Conservation (phyloP, 1,139 yeast genomes). For the Hyphopichia wangnamkhiaoensis region DNA sequence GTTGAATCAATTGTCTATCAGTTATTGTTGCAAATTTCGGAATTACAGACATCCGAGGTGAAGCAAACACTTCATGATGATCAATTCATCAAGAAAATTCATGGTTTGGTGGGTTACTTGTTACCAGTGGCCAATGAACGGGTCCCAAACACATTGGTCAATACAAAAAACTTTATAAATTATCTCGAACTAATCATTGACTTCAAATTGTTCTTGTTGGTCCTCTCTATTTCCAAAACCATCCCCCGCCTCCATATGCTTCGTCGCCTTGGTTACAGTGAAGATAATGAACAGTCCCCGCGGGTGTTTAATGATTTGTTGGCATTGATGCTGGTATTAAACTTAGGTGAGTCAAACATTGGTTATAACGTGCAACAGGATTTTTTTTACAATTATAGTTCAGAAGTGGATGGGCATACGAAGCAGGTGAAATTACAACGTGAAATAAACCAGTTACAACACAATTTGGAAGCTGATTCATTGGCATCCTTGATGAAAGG, state of each 20-base stretch:
- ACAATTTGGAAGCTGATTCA: slow-evolving; percentile 25
- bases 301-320: slow-evolving; percentile 21
- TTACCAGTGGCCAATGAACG: slow-evolving; percentile 20
- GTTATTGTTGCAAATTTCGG: slow-evolving; percentile 16
- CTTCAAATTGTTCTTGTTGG: slow-evolving; percentile 28
- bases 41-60: slow-evolving; percentile 15
- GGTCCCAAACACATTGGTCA: neutral
- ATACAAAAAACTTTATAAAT: slow-evolving; percentile 18
- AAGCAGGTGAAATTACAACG: slow-evolving; percentile 7
- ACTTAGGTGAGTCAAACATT: slow-evolving; percentile 30
- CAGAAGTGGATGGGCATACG: slow-evolving; percentile 10
- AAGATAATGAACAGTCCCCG: slow-evolving; percentile 8
- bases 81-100: slow-evolving; percentile 12
- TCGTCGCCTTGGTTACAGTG: slow-evolving; percentile 26
- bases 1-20: slow-evolving; percentile 12
- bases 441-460: slow-evolving; percentile 22
- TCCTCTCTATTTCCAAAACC: slow-evolving; percentile 25
- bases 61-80: slow-evolving; percentile 11
- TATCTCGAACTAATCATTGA: slow-evolving; percentile 28
- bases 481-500: slow-evolving; percentile 30
- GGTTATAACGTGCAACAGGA: slow-evolving; percentile 26
- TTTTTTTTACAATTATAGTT: slow-evolving; percentile 21
- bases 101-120: slow-evolving; percentile 20
- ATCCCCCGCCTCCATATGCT: slow-evolving; percentile 25
- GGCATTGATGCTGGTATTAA: slow-evolving; percentile 24